Percentiles rank a stretch among this genome's conserved stretches.
phyloP scores from a whole-genome alignment of 2,329 filamentous ascomycete species.

The Mycogone perniciosa region DNA sequence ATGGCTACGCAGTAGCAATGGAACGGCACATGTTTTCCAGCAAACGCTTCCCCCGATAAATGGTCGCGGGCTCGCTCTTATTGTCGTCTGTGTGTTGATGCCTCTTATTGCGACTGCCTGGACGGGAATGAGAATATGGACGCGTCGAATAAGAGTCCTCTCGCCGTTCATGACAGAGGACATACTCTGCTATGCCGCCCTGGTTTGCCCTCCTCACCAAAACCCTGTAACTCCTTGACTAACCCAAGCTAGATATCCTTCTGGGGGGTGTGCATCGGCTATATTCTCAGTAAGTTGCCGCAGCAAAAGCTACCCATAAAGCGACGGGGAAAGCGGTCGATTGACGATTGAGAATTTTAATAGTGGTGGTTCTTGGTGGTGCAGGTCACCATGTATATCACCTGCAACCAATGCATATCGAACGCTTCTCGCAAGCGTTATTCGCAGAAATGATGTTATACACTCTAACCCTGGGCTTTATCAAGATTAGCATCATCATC shows the following conservation, averaged over 20 bases:
- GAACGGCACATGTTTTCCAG: too few relatives aligned
- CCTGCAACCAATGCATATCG: slow-evolving; percentile 11
- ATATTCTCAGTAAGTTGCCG: slow-evolving; percentile 13
- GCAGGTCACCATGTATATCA: slow-evolving; percentile 14
- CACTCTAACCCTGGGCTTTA: slow-evolving; percentile 14
- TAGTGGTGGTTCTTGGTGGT: slow-evolving; percentile 17
- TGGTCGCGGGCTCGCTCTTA: slow-evolving; percentile 8
- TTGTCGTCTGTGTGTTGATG: slow-evolving; percentile 13
- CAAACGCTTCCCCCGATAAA: slow-evolving; percentile 14
- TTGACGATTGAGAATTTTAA: not conserved
- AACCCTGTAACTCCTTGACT: not conserved
- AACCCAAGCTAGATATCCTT: slow-evolving; percentile 9
- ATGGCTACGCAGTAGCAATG: too few relatives aligned
- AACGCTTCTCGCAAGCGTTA: slow-evolving; percentile 11
- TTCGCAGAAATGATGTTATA: slow-evolving; percentile 18
- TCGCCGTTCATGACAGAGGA: slow-evolving; percentile 13
- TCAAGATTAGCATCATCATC: slow-evolving; percentile 17
- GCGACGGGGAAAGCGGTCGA: not conserved
- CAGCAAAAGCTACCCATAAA: not conserved
- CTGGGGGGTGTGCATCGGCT: slow-evolving; percentile 14
- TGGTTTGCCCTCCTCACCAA: slow-evolving; percentile 6
- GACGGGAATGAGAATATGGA: slow-evolving; percentile 16
- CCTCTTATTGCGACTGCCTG: slow-evolving; percentile 13
- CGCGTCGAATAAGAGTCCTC: slow-evolving; percentile 10
- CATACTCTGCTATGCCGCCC: slow-evolving; percentile 14